Base-by-base conservation (phyloP, 2,329 filamentous ascomycete species). In the Amylocarpus encephaloides region DNA sequence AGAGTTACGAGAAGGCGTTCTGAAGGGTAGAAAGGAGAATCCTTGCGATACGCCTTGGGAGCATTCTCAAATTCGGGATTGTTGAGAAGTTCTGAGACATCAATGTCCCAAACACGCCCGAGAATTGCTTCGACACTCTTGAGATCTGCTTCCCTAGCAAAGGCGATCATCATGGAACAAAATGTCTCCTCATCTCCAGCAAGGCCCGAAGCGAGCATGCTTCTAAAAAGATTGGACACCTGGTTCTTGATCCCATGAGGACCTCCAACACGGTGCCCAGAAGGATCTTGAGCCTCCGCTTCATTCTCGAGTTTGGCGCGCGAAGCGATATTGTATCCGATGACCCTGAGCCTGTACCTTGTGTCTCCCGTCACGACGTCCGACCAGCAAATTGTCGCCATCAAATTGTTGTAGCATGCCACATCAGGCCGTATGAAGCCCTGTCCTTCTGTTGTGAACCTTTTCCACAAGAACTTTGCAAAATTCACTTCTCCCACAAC, bases 1-100 rank as follows among this genome's bases (percentile, higher is more conserved):
- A 91, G 69, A 7, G 83, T 77, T 48, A 78, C 72, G 18, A 92
- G 72, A 0, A 91, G 71, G 2, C 71, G 69, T 6, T 65, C 55
- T 0, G 77, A 80, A 2, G 88, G 87, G 45, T 72, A 70, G 30
- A 85, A 65, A 6, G 78, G 75, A 1, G 78, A 83, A 26, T 73
- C 70, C 0, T 58, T 60, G 1, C 70, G 63, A 39, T 78, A 73
- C 1, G 62, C 19, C 16, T 53, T 60, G 5, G 59, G 29, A 62
- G 70, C n/a, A 71, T 67, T 13, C 52, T 6, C 52, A 15, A 9
- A 51, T 0, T 62, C 55, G 12, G 9, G 19, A 3, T 44, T 12
- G 3, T 16, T 44, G 18, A 54, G 42, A 11, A 62, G 9, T 6
- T n/a, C 43, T 6, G 52, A 48, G 2, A 63, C 52, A 46, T 65